Conservation (phyloP, 345 rosid genomes). For the Acer saccharum region DNA sequence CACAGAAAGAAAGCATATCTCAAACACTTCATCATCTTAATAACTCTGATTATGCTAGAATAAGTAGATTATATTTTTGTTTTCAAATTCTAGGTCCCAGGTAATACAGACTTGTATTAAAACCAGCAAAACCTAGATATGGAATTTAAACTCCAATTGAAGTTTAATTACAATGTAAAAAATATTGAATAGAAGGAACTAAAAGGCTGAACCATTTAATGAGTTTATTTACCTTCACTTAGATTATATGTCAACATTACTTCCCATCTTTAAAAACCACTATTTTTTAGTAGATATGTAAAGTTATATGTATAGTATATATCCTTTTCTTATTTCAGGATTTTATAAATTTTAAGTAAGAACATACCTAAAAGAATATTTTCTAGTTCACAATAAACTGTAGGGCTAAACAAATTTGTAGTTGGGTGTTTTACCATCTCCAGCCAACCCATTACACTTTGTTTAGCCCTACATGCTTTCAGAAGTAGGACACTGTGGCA, state of each 20-base stretch:
- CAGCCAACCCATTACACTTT: not conserved
- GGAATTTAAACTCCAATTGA: too few relatives aligned
- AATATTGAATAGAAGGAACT: not conserved
- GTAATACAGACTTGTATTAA: too few relatives aligned
- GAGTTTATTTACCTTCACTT: not conserved
- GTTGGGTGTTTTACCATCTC: not conserved
- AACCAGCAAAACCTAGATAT: too few relatives aligned
- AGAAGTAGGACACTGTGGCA: not conserved
- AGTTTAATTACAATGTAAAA: not conserved
- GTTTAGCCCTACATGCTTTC: not conserved
- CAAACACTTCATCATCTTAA: not conserved
- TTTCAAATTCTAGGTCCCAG: too few relatives aligned
- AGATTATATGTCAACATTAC: not conserved
- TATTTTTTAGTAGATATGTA: not conserved
- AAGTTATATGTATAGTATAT: not conserved
- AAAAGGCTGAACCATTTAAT: not conserved
- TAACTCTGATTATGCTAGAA: not conserved
- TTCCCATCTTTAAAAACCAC: not conserved
- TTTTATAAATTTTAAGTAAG: too few relatives aligned
- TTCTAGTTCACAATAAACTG: not conserved
- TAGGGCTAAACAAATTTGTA: not conserved
- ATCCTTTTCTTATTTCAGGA: not conserved
- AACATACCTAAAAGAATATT: not conserved
- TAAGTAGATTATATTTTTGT: too few relatives aligned
- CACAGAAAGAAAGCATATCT: not conserved